These are phyloP conservation scores for Globisporangium parvum DNA, from an alignment of 352 stramenopile species.

Conservation along the genomic window DNA sequence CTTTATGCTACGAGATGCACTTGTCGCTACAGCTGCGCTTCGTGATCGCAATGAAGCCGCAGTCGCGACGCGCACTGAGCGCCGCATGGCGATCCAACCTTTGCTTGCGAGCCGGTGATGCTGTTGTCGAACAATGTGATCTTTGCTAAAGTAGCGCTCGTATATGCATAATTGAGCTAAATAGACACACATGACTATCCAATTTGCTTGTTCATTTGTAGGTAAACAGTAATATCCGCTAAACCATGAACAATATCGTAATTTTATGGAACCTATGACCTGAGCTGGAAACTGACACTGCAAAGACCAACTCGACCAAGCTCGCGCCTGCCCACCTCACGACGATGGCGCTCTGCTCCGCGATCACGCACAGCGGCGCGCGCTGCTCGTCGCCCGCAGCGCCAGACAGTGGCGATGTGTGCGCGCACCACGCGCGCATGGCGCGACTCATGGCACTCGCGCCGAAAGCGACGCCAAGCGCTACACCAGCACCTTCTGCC, in stretches of 20 bases:
- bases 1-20: conserved; percentile 1
- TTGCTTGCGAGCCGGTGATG: not conserved
- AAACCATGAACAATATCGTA: too few relatives aligned
- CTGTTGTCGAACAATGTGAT: not conserved
- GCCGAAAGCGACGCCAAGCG: conserved; percentile 30
- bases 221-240: too few relatives aligned
- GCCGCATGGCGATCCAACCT: not conserved
- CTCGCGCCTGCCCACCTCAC: too few relatives aligned
- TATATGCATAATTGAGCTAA: too few relatives aligned
- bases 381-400: conserved; percentile 51
- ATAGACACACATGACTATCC: too few relatives aligned
- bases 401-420: conserved; percentile 33
- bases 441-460: conserved; percentile 73
- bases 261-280: too few relatives aligned
- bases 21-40: too few relatives aligned
- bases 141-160: not conserved
- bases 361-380: conserved; percentile 59
- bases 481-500: not conserved
- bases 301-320: too few relatives aligned
- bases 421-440: conserved; percentile 76
- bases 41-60: not conserved
- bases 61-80: not conserved
- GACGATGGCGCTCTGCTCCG: conserved; percentile 23
- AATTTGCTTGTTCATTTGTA: too few relatives aligned
- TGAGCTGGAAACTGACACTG: too few relatives aligned